Conservation (phyloP, 192 early-diverging fungal genomes). For the Linnemannia elongata region DNA sequence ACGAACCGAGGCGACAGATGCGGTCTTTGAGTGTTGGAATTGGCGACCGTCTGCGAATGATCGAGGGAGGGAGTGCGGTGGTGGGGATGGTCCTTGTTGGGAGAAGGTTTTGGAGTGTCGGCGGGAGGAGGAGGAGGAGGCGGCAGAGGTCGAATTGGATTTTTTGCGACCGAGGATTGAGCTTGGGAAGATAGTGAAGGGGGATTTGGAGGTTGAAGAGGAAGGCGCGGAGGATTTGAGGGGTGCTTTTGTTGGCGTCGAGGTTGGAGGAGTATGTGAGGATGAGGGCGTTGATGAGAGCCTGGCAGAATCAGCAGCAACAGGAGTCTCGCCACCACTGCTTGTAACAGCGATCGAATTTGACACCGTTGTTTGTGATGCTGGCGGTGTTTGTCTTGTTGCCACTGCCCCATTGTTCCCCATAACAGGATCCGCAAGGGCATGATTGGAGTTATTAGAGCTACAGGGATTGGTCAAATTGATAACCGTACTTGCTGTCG, state of each 20-base stretch:
- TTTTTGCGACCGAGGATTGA: neutral
- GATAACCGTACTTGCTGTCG: conserved; percentile 17
- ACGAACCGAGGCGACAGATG: conserved; percentile 19
- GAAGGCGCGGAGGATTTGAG: neutral
- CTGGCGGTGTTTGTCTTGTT: neutral
- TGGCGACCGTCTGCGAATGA: neutral
- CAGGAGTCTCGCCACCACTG: neutral
- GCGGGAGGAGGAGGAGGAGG: neutral
- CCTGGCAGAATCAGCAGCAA: neutral
- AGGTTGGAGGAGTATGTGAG: neutral
- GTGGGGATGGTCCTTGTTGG: neutral
- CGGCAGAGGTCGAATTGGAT: neutral
- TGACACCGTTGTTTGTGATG: neutral
- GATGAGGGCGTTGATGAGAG: neutral
- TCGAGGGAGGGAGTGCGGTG: neutral
- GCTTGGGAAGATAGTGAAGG: neutral
- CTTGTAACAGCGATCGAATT: neutral
- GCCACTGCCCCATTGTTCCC: neutral
- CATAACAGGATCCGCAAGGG: neutral
- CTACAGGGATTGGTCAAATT: conserved; percentile 13
- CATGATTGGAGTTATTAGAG: neutral
- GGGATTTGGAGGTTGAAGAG: neutral
- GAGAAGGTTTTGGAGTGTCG: neutral
- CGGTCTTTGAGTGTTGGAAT: neutral
- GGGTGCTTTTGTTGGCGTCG: neutral